These are phyloP conservation scores for Carex cristatella DNA, from an alignment of 176 grass and related monocot genomes.

Conservation along the genomic window DNA sequence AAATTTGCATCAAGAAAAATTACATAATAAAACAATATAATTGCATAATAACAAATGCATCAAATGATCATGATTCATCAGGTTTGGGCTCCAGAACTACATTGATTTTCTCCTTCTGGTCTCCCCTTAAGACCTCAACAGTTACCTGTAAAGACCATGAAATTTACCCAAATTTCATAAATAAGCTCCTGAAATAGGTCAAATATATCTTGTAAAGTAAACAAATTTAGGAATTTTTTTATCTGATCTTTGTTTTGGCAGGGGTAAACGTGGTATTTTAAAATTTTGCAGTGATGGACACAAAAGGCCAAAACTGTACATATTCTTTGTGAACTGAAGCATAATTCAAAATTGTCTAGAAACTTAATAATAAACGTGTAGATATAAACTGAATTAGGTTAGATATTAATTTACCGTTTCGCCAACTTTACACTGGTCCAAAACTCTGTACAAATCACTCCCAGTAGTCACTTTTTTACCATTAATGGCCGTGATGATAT, in stretches of 20 bases:
- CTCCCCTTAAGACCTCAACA: constrained; percentile 87
- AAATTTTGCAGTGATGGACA: not conserved
- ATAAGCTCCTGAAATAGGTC: not conserved
- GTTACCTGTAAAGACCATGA: constrained; percentile 44
- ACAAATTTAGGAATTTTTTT: too few relatives aligned
- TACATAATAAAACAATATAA: constrained; percentile 1
- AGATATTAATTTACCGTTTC: constrained; percentile 52
- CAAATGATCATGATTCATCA: constrained; percentile 58
- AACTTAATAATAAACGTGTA: not conserved
- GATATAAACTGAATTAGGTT: not conserved
- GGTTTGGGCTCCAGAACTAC: constrained; percentile 87
- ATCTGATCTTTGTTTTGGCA: not conserved
- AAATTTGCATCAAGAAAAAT: constrained; percentile 15
- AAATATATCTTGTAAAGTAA: not conserved
- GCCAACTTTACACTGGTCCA: constrained; percentile 99
- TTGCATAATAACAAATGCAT: constrained; percentile 4
- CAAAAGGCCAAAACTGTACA: not conserved
- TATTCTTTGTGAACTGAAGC: too few relatives aligned
- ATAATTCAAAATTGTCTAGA: not conserved
- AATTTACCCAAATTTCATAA: not conserved
- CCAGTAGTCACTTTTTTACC: constrained; percentile 81
- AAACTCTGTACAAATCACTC: constrained; percentile 85
- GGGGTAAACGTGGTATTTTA: not conserved
- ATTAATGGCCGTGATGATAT: constrained; percentile 94
- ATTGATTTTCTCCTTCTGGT: constrained; percentile 89